Conservation (phyloP, 345 rosid genomes). For the Theobroma cacao region DNA sequence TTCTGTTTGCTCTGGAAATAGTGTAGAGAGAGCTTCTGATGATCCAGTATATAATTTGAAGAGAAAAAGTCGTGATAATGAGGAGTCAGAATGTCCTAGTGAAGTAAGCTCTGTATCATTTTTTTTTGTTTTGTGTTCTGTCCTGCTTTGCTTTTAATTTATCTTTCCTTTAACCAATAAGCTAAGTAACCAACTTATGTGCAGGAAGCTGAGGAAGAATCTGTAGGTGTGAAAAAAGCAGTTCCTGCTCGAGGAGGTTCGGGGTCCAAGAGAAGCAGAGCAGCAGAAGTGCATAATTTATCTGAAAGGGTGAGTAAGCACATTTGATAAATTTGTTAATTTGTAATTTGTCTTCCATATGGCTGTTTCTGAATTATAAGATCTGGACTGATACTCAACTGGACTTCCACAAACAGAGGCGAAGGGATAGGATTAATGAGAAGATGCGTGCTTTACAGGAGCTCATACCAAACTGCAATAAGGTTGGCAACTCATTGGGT, state of each 20-base stretch:
- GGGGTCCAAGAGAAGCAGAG: slow-evolving; percentile 79
- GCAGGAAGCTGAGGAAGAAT: slow-evolving; percentile 82
- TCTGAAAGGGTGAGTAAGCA: slow-evolving; percentile 86
- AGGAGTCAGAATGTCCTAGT: slow-evolving; percentile 63
- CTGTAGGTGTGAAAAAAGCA: slow-evolving; percentile 40
- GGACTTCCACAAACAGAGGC: slow-evolving; percentile 49
- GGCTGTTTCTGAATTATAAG: slow-evolving; percentile 13
- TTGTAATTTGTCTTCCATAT: neutral
- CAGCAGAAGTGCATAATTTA: slow-evolving; percentile 92
- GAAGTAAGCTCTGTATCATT: slow-evolving; percentile 48
- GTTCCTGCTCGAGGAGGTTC: slow-evolving; percentile 39
- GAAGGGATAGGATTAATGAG: slow-evolving; percentile 90
- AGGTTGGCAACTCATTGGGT: slow-evolving; percentile 35
- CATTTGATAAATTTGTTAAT: slow-evolving; percentile 2
- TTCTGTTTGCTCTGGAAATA: slow-evolving; percentile 79
- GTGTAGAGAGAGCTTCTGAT: slow-evolving; percentile 54
- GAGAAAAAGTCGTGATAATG: slow-evolving; percentile 54
- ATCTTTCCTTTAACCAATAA: slow-evolving; percentile 1
- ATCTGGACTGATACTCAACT: slow-evolving; percentile 15
- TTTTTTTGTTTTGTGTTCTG: neutral
- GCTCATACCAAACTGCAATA: slow-evolving; percentile 90
- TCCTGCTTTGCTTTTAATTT: neutral
- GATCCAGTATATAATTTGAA: slow-evolving; percentile 50
- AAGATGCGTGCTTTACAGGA: slow-evolving; percentile 96
- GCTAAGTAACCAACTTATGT: neutral